Base-by-base conservation (phyloP, 768 basidiomycete genomes). In the Kockovaella imperatae region DNA sequence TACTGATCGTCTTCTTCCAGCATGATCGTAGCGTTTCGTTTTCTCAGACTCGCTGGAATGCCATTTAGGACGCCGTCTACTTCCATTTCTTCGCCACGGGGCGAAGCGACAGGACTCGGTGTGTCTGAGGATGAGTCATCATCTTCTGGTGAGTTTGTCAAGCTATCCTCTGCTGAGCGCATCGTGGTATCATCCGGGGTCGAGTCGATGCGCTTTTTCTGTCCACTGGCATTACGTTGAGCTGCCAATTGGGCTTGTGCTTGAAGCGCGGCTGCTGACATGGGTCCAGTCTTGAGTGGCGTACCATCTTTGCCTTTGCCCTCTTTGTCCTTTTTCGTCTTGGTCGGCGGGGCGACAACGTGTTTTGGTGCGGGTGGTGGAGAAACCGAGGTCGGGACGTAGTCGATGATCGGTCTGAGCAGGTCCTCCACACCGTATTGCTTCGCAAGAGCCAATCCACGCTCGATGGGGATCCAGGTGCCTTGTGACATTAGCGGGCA, bases 401-500 rank as follows among this genome's bases (percentile, higher is more conserved):
- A 96, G 69, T 97, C 90, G 53, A 97, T 86, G 53, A 99, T 88
- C 24, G 95, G 89, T 29, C 86, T 83, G 17, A 99, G 77, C 15
- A 86, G 76, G 18, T 75, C 66, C 61, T 95, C 89, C 62, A 91
- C 90, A 55, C 88, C 86, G 73, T 96, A 97, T 69, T 96, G 90
- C 62, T 80, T 86, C 21, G 89, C 85, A 24, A 99, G 77, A 23
- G 74, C 74, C 40, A 97, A 73, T 2, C 93, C 91, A 48, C 90
- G 79, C 42, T 93, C 88, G 49, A 93, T 81, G 18, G 95, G 95
- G 54, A 99, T 90, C 95, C 95, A 99, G 20, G 95, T 99, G 13
- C 95, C 95, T 97, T 15, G 28, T 13, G 34, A 21, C 10, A 45
- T 45, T 26, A 59, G 48, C 42, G 35, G 15, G 14, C n/a, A 23